These are phyloP conservation scores for Mycotypha africana DNA, from an alignment of 371 early-diverging fungal species.

Conservation along the genomic window DNA sequence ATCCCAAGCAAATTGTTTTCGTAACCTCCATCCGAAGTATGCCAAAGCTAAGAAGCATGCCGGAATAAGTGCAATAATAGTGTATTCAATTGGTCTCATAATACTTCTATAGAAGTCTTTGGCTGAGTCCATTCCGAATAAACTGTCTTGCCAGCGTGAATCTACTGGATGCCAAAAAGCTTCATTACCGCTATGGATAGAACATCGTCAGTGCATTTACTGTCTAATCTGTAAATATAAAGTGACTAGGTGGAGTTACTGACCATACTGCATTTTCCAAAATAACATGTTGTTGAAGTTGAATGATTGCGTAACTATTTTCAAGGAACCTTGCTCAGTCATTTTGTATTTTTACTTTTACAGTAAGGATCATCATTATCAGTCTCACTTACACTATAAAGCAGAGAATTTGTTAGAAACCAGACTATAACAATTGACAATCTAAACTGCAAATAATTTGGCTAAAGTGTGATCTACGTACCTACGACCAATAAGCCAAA, in stretches of 20 bases:
- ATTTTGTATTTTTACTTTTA: neutral
- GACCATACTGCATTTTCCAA: conserved; percentile 44
- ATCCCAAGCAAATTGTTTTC: conserved; percentile 50
- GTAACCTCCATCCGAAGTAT: conserved; percentile 35
- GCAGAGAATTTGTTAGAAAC: too few relatives aligned
- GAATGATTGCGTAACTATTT: conserved; percentile 43
- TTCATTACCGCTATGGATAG: conserved; percentile 6
- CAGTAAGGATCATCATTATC: neutral
- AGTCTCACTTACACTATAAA: too few relatives aligned
- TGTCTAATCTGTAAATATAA: neutral
- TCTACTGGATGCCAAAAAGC: conserved; percentile 8
- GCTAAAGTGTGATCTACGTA: too few relatives aligned
- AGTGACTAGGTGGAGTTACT: too few relatives aligned
- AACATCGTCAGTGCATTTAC: neutral
- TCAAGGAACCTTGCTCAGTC: neutral
- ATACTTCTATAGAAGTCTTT: conserved; percentile 22
- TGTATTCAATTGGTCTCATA: conserved; percentile 44
- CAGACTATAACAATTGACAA: neutral
- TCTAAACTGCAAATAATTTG: too few relatives aligned
- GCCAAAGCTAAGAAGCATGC: conserved; percentile 33
- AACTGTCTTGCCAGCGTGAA: conserved; percentile 20
- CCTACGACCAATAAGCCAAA: conserved; percentile 45
- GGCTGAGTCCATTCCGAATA: conserved; percentile 22
- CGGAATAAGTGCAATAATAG: conserved; percentile 47
- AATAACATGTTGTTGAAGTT: conserved; percentile 46